Base-by-base conservation (phyloP, 2,329 filamentous ascomycete species). In the Penicillium digitatum region DNA sequence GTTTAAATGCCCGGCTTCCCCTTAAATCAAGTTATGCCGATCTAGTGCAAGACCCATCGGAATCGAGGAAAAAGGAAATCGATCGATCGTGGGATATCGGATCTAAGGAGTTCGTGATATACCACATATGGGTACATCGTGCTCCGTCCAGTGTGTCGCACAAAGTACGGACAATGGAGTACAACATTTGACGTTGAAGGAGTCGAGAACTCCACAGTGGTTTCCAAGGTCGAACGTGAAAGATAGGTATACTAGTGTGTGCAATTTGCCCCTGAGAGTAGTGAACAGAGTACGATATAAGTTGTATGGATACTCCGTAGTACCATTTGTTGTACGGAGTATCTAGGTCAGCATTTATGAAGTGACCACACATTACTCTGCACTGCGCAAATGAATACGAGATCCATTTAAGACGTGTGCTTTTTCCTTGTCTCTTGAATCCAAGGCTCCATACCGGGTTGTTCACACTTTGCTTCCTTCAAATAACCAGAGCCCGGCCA, bases 81-180 rank as follows among this genome's bases (percentile, higher is more conserved):
- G 60, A 64, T 64, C 60, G 62, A 64, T 64, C 58, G 46, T 22
- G 48, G 31, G 43, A 38, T 34, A 46, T 52, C 54, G 43, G 60
- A 60, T 49, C 53, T 44, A 24, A 52, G 38, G 39, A 47, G 48
- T 42, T 46, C n/a, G 27, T 18, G 12, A 39, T n/a, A n/a, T 14
- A 45, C 26, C 38, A 16, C 27, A 18, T 8, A n/a, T 32, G 22
- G 16, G 24, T 12, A 42, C 11, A 45, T 37, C 6, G 10, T 22
- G 27, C 11, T 37, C 29, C 7, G 10, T 22, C 31, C 12, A 24
- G 20, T 26, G 20, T 42, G 20, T 32, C 16, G 22, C 14, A 40
- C 14, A 40, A 26, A n/a, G 22, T 40, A 40, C 22, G 24, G 6
- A 6, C 6, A 26, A 26, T 6, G 20, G 20, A 39, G 18, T 22